Percentiles rank a stretch among this genome's conserved stretches.
Conservation (phyloP, 2,329 filamentous ascomycete species). For the Talaromyces sp. region DNA sequence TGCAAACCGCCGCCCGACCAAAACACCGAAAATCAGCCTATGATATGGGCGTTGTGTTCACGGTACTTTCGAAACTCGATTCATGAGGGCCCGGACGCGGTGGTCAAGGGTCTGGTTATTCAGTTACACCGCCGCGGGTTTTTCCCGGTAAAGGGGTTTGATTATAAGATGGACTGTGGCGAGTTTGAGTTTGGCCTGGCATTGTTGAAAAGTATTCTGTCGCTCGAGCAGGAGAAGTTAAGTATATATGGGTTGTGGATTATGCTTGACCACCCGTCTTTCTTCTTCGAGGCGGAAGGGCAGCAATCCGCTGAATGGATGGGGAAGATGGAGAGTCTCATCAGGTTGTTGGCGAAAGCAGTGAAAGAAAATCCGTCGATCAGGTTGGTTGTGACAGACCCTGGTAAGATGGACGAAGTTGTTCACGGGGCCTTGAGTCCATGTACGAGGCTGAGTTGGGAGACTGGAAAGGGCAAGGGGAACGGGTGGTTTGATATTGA, state of each 20-base stretch:
- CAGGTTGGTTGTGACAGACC: background rate
- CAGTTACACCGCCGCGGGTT: background rate
- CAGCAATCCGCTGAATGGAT: background rate
- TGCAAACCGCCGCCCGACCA: background rate
- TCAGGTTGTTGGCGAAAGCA: background rate
- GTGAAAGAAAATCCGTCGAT: background rate
- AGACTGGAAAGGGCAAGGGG: background rate
- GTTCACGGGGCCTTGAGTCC: background rate
- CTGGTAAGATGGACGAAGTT: background rate
- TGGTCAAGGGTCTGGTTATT: background rate
- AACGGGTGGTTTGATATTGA: background rate
- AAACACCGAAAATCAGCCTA: background rate
- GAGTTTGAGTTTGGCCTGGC: background rate
- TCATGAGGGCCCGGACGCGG: background rate
- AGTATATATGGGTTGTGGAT: background rate
- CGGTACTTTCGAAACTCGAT: background rate
- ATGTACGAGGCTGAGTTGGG: background rate
- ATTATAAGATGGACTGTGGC: background rate
- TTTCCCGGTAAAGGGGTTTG: background rate
- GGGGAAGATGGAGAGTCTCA: background rate
- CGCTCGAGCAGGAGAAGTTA: background rate
- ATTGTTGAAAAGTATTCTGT: background rate
- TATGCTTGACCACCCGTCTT: background rate
- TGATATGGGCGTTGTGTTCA: background rate
- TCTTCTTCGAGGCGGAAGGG: background rate